phyloP scores from a whole-genome alignment of 2,329 filamentous ascomycete genomes.

The Epichloe elymi region DNA sequence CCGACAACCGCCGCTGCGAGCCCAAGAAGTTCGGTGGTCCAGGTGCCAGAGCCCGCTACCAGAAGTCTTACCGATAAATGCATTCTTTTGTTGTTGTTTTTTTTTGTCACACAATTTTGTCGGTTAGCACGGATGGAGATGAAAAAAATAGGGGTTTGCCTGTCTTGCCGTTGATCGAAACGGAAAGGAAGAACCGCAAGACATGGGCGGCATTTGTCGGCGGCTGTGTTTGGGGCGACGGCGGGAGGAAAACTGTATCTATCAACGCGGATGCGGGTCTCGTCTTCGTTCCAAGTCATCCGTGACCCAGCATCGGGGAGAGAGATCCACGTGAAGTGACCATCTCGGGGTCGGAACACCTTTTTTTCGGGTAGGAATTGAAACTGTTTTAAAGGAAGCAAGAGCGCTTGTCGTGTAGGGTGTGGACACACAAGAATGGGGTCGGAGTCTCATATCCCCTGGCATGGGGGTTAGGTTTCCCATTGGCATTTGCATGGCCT shows the following conservation, averaged over 20 bases:
- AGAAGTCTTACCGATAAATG: constrained; percentile 97
- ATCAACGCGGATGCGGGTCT: no score
- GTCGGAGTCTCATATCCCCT: constrained; percentile 26
- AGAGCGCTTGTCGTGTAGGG: constrained; percentile 11
- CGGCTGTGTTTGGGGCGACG: neutral
- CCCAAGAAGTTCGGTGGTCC: constrained; percentile 96
- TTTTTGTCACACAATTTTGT: neutral
- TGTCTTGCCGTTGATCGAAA: no score
- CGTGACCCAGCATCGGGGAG: no score
- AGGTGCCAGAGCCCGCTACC: constrained; percentile 91
- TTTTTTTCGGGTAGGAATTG: constrained; percentile 1
- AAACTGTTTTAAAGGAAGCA: neutral
- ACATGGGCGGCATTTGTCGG: no score
- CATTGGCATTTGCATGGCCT: constrained; percentile 39
- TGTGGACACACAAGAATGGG: constrained; percentile 17
- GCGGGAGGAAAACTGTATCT: neutral
- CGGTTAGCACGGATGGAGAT: neutral
- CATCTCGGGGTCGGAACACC: no score
- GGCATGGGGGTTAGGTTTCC: constrained; percentile 27
- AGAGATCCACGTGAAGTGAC: no score
- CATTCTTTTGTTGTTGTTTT: constrained; percentile 1
- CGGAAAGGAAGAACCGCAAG: no score
- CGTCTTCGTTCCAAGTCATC: no score
- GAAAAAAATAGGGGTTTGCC: neutral
- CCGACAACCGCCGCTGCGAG: constrained; percentile 98